Evolutionary conservation across 768 basidiomycete genomes (phyloP).

Genomic region (Leccinum rimulosum): DNA sequence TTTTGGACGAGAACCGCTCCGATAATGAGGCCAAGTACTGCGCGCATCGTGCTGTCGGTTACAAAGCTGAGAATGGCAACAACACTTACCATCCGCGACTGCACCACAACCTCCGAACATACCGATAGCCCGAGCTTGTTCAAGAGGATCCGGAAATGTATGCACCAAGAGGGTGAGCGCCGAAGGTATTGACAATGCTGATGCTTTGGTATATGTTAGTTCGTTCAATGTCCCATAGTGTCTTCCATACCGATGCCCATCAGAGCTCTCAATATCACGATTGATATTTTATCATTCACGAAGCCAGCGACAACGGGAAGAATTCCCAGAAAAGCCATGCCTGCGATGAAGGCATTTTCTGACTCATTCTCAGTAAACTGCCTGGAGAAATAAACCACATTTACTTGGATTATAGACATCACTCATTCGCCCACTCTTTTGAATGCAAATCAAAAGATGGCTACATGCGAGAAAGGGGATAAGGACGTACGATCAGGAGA

Average conservation of each 20-base stretch:
- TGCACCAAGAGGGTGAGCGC: constrained; percentile 49
- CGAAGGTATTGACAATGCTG: constrained; percentile 50
- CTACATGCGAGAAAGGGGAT: neutral
- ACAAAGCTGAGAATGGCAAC: neutral
- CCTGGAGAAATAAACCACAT: constrained; percentile 18
- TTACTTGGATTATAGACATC: constrained; percentile 33
- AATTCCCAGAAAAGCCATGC: constrained; percentile 40
- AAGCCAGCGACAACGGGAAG: constrained; percentile 49
- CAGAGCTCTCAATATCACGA: constrained; percentile 51
- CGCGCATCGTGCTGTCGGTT: neutral
- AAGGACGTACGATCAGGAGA: constrained; percentile 21
- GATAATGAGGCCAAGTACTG: constrained; percentile 42
- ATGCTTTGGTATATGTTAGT: constrained; percentile 31
- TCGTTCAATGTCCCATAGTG: neutral
- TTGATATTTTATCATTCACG: constrained; percentile 40
- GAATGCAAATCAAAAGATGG: constrained; percentile 9
- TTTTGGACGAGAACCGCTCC: constrained; percentile 44
- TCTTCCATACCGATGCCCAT: constrained; percentile 42
- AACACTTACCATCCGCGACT: constrained; percentile 40
- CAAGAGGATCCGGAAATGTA: constrained; percentile 44
- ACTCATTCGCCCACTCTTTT: constrained; percentile 26
- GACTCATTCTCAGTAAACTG: constrained; percentile 30
- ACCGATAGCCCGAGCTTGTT: constrained; percentile 48
- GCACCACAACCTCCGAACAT: constrained; percentile 46
- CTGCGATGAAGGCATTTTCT: constrained; percentile 43